Evolutionary conservation across 1,139 yeast genomes (phyloP).

Genomic region (Suhomyces choctaworum): DNA sequence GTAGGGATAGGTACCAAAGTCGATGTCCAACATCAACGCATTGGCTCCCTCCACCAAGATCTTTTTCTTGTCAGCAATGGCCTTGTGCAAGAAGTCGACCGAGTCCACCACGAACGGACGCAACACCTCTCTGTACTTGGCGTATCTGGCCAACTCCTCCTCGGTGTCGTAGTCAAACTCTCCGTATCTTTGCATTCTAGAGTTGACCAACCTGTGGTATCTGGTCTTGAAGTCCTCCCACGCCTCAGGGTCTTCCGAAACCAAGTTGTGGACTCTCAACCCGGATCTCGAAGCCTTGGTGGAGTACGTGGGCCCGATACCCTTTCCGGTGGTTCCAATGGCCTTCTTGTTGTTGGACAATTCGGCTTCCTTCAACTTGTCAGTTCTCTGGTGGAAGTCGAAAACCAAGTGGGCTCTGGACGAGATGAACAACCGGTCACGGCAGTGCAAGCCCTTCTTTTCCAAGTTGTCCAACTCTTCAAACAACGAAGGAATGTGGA

Average conservation of each 20-base stretch:
- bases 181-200: slow-evolving; percentile 89
- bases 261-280: slow-evolving; percentile 92
- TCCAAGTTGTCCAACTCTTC: slow-evolving; percentile 80
- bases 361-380: slow-evolving; percentile 92
- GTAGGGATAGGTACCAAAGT: slow-evolving; percentile 97
- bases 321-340: slow-evolving; percentile 98
- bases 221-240: slow-evolving; percentile 89
- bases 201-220: slow-evolving; percentile 72
- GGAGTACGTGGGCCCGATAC: slow-evolving; percentile 97
- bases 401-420: slow-evolving; percentile 96
- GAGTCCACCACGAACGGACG: slow-evolving; percentile 95
- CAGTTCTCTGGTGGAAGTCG: slow-evolving; percentile 97
- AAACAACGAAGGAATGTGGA: slow-evolving; percentile 92
- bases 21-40: slow-evolving; percentile 96
- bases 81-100: slow-evolving; percentile 84
- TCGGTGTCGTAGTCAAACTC: slow-evolving; percentile 86
- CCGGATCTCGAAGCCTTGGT: slow-evolving; percentile 98
- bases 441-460: slow-evolving; percentile 75
- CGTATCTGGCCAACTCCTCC: slow-evolving; percentile 75
- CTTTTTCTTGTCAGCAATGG: slow-evolving; percentile 74
- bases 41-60: slow-evolving; percentile 97
- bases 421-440: slow-evolving; percentile 80
- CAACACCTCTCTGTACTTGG: slow-evolving; percentile 67
- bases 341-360: slow-evolving; percentile 79
- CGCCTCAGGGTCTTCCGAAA: slow-evolving; percentile 82